Conservation (phyloP, 257 asterid genomes). For the Parsonsia alboflavescens region DNA sequence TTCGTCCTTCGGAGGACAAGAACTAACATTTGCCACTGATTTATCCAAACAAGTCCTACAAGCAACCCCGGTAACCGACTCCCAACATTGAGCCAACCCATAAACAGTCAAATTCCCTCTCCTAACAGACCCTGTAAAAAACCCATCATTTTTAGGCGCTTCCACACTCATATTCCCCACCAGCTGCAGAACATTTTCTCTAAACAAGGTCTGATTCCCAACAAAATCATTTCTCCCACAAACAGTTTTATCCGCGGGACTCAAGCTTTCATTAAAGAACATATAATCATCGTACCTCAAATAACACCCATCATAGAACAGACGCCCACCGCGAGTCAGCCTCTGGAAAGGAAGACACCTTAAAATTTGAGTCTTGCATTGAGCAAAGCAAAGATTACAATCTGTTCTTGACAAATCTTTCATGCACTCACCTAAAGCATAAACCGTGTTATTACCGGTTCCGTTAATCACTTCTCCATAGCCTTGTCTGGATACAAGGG, state of each 20-base stretch:
- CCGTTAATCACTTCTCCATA: constrained; percentile 45
- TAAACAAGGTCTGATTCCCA: constrained; percentile 41
- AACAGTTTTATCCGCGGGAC: constrained; percentile 33
- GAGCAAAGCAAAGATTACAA: constrained; percentile 62
- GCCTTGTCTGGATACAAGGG: constrained; percentile 24
- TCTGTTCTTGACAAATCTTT: constrained; percentile 54
- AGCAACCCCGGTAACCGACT: constrained; percentile 40
- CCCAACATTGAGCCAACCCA: constrained; percentile 83
- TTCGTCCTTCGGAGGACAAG: constrained; percentile 49
- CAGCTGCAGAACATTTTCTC: constrained; percentile 37
- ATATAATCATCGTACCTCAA: constrained; percentile 53
- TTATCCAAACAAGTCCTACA: constrained; percentile 48
- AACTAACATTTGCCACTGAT: constrained; percentile 33
- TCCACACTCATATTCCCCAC: constrained; percentile 34
- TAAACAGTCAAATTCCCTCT: constrained; percentile 52
- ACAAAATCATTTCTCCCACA: constrained; percentile 45
- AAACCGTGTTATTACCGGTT: constrained; percentile 46
- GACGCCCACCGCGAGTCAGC: constrained; percentile 39
- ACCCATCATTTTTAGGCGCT: constrained; percentile 52
- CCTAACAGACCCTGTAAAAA: constrained; percentile 34
- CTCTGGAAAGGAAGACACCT: constrained; percentile 53
- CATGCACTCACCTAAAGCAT: constrained; percentile 61
- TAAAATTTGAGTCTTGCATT: constrained; percentile 40
- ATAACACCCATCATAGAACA: constrained; percentile 58
- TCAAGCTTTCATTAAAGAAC: constrained; percentile 57